Conservation (phyloP, 2,329 filamentous ascomycete species). For the Grosmannia penicillata region DNA sequence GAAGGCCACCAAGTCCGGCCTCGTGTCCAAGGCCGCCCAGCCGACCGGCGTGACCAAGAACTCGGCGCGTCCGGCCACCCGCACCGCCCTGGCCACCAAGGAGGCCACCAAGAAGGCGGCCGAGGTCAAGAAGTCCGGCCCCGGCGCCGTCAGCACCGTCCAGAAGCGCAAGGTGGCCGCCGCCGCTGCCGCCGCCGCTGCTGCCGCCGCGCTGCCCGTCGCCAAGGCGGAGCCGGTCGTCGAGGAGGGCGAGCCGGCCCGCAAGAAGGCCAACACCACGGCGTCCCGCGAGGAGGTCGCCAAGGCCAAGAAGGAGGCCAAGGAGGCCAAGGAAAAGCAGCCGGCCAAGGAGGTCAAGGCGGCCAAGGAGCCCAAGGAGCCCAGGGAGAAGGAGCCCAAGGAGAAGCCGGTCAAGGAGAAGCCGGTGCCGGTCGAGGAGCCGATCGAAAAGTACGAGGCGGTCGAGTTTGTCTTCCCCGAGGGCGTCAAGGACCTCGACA, state of each 20-base stretch:
- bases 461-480: constrained; percentile 17
- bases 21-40: constrained; percentile 69
- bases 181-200: constrained; percentile 23
- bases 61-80: constrained; percentile 44
- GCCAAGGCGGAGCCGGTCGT: constrained; percentile 43
- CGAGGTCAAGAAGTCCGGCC: constrained; percentile 58
- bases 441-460: constrained; percentile 14
- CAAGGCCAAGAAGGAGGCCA: constrained; percentile 22
- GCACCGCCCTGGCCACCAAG: constrained; percentile 28
- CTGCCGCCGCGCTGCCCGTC: constrained; percentile 28
- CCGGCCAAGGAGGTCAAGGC: constrained; percentile 16
- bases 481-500: constrained; percentile 54
- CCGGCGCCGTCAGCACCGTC: constrained; percentile 46
- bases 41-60: constrained; percentile 80
- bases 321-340: constrained; percentile 25
- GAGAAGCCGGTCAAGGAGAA: constrained; percentile 21
- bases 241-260: constrained; percentile 54
- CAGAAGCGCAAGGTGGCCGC: constrained; percentile 51
- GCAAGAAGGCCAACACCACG: constrained; percentile 46
- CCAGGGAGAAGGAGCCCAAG: constrained; percentile 14
- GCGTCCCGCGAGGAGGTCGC: constrained; percentile 33
- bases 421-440: constrained; percentile 16
- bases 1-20: constrained; percentile 55
- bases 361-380: neutral
- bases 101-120: constrained; percentile 40